Evolutionary conservation across 2,329 filamentous ascomycete species (phyloP).

Genomic region (Pyrenochaeta sp.): DNA sequence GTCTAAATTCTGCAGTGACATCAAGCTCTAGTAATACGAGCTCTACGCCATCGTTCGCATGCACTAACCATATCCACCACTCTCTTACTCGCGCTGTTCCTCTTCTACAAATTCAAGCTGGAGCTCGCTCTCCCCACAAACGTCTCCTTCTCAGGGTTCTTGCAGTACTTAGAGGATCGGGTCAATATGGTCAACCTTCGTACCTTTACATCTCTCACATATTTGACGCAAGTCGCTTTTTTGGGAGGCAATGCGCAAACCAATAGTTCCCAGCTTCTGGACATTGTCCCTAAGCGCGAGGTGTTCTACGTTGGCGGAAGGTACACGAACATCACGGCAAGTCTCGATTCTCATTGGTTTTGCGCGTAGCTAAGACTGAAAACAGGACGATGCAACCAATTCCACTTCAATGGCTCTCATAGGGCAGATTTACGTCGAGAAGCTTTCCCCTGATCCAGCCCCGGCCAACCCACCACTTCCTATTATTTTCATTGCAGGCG

Average conservation of each 20-base stretch:
- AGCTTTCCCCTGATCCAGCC: slow-evolving; percentile 22
- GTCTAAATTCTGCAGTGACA: not conserved
- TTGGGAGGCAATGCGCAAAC: slow-evolving; percentile 14
- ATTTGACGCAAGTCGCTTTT: slow-evolving; percentile 13
- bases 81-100: not conserved
- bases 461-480: slow-evolving; percentile 9
- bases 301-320: slow-evolving; percentile 23
- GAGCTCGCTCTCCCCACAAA: slow-evolving; percentile 1
- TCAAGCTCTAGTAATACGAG: not conserved
- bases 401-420: slow-evolving; percentile 8
- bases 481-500: slow-evolving; percentile 42
- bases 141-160: not conserved
- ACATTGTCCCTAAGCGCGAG: slow-evolving; percentile 24
- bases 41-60: slow-evolving; percentile 1
- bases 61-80: slow-evolving; percentile 1
- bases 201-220: slow-evolving; percentile 14
- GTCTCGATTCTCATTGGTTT: slow-evolving; percentile 1
- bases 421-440: slow-evolving; percentile 26
- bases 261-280: slow-evolving; percentile 12
- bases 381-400: slow-evolving; percentile 10
- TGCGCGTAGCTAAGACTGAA: slow-evolving; percentile 1
- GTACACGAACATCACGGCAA: slow-evolving; percentile 21
- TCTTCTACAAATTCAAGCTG: slow-evolving; percentile 3
- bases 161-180: slow-evolving; percentile 1
- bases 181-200: slow-evolving; percentile 18